Evolutionary conservation across 1,139 yeast genomes (phyloP).

Genomic region (Blastobotrys ciferrii): DNA sequence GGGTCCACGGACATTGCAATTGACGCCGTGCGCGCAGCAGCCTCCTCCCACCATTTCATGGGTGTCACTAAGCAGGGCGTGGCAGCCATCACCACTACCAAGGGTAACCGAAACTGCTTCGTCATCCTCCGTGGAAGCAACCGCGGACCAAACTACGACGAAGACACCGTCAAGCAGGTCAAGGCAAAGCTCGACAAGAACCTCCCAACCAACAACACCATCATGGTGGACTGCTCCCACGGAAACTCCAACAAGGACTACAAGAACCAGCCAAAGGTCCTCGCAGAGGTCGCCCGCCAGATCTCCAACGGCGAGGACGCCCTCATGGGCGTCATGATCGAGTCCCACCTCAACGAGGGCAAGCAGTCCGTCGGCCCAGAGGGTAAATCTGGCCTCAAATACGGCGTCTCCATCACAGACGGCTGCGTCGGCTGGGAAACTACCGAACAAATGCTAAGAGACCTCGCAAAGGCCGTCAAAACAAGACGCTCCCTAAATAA

Average conservation of each 20-base stretch:
- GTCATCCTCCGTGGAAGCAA: slow-evolving; percentile 95
- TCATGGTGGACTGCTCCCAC: slow-evolving; percentile 97
- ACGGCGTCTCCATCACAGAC: slow-evolving; percentile 96
- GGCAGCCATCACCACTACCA: slow-evolving; percentile 93
- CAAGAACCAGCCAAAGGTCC: slow-evolving; percentile 91
- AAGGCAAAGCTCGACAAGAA: slow-evolving; percentile 52
- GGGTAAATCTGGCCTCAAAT: slow-evolving; percentile 73
- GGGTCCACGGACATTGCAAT: slow-evolving; percentile 91
- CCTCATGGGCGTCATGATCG: slow-evolving; percentile 94
- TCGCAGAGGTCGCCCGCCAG: slow-evolving; percentile 75
- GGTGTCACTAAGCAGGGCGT: slow-evolving; percentile 96
- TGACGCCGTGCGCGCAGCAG: slow-evolving; percentile 91
- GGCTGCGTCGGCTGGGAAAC: slow-evolving; percentile 94
- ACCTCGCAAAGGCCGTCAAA: slow-evolving; percentile 78
- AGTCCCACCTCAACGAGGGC: slow-evolving; percentile 89
- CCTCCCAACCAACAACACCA: slow-evolving; percentile 41
- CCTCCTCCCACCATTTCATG: slow-evolving; percentile 92
- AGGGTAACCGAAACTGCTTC: slow-evolving; percentile 75
- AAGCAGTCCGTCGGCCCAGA: slow-evolving; percentile 78
- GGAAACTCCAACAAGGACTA: slow-evolving; percentile 94
- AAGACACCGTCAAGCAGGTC: slow-evolving; percentile 70
- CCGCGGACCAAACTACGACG: slow-evolving; percentile 89
- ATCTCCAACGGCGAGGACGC: slow-evolving; percentile 73
- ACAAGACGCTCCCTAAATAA: slow-evolving; percentile 54
- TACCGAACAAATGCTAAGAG: slow-evolving; percentile 74